phyloP scores from a whole-genome alignment of 306 rosid species.

The Pyrus communis region DNA sequence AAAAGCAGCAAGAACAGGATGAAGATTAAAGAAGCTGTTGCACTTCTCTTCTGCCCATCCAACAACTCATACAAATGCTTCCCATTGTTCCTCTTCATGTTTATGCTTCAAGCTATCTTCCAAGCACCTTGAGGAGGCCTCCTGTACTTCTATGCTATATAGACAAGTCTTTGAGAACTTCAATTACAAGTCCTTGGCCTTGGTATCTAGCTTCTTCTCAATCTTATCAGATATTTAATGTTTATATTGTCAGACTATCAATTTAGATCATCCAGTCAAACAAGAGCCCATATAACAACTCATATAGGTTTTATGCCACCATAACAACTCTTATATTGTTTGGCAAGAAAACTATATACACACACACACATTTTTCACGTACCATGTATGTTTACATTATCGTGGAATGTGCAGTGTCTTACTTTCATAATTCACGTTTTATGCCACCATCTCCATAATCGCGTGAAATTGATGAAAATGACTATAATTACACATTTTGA shows the following conservation, averaged over 20 bases:
- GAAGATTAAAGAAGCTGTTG: conserved; percentile 4
- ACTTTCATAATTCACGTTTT: not conserved
- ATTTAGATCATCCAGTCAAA: not conserved
- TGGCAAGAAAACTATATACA: no score
- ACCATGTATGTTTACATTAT: no score
- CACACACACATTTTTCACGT: no score
- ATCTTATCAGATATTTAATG: not conserved
- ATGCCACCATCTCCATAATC: not conserved
- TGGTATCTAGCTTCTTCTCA: not conserved
- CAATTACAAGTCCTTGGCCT: not conserved
- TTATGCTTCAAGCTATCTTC: not conserved
- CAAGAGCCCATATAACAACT: not conserved
- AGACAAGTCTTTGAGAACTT: not conserved
- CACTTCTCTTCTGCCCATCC: conserved; percentile 9
- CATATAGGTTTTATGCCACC: no score
- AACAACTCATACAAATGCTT: conserved; percentile 20
- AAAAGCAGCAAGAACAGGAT: conserved; percentile 16
- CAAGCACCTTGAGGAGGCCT: no score
- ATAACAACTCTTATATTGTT: no score
- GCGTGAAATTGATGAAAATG: no score
- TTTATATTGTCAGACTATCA: not conserved
- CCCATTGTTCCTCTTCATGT: conserved; percentile 40
- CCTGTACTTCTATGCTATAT: no score
- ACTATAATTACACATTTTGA: no score
- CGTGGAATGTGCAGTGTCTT: not conserved